Evolutionary conservation across 2,329 filamentous ascomycete genomes (phyloP).

Genomic region (Mycosphaerella arachidis): DNA sequence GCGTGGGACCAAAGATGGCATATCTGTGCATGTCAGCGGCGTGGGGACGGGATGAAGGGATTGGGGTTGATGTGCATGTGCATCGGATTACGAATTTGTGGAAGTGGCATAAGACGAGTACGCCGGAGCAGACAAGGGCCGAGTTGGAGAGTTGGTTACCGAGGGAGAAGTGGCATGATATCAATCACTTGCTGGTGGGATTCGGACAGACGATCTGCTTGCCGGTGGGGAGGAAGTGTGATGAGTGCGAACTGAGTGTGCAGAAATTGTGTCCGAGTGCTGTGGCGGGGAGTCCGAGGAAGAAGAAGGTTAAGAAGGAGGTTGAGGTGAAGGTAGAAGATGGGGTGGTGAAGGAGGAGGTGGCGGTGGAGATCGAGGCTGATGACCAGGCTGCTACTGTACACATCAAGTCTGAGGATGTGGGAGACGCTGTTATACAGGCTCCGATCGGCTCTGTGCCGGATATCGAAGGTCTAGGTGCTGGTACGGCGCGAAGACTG

Average conservation of each 20-base stretch:
- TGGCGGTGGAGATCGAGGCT: constrained; percentile 26
- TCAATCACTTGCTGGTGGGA: constrained; percentile 84
- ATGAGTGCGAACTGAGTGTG: constrained; percentile 75
- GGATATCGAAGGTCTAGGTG: constrained; percentile 14
- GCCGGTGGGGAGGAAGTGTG: constrained; percentile 74
- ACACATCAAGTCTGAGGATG: constrained; percentile 27
- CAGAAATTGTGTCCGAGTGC: constrained; percentile 65
- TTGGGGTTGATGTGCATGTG: constrained; percentile 92
- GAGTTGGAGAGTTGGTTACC: constrained; percentile 80
- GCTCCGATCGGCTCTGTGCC: constrained; percentile 37
- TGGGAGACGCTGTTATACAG: constrained; percentile 21
- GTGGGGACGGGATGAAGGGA: constrained; percentile 66
- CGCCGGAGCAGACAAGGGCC: constrained; percentile 74
- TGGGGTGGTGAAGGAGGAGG: constrained; percentile 22
- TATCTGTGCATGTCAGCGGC: constrained; percentile 80
- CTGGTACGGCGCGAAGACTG: background rate
- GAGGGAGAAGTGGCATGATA: constrained; percentile 80
- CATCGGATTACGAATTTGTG: constrained; percentile 92
- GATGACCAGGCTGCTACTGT: constrained; percentile 28
- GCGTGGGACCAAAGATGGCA: constrained; percentile 93
- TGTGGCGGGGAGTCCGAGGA: constrained; percentile 42
- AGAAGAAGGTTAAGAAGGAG: constrained; percentile 45
- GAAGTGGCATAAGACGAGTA: constrained; percentile 81
- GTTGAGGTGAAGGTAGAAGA: constrained; percentile 30
- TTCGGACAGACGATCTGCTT: constrained; percentile 82